A percentile compares a stretch with the other conserved stretches of the same genome.
These are phyloP conservation scores for Coleophoma eucalyptorum DNA, from an alignment of 2,329 filamentous ascomycete species.

Conservation along the genomic window DNA sequence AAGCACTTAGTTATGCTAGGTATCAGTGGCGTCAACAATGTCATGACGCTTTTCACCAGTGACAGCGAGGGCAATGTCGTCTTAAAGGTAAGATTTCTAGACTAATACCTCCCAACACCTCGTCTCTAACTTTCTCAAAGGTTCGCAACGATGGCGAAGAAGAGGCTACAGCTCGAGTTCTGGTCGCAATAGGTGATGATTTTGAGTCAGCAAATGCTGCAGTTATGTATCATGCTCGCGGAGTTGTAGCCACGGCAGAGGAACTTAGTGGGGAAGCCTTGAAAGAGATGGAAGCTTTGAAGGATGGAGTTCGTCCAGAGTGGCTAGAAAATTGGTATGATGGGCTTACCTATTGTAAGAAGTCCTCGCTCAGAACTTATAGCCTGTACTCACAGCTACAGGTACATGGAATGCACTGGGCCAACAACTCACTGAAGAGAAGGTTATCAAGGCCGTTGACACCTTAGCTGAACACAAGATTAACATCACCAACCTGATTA, in stretches of 20 bases:
- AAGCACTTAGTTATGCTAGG: conserved; percentile 75
- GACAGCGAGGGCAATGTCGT: conserved; percentile 62
- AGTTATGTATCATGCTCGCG: conserved; percentile 83
- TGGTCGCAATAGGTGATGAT: conserved; percentile 67
- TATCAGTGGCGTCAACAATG: conserved; percentile 68
- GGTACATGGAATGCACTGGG: conserved; percentile 93
- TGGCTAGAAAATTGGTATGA: conserved; percentile 92
- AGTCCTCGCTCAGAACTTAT: not conserved
- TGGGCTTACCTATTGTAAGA: conserved; percentile 76
- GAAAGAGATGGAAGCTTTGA: conserved; percentile 41
- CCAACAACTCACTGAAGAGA: conserved; percentile 75
- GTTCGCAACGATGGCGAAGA: conserved; percentile 62
- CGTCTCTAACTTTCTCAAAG: conserved; percentile 28
- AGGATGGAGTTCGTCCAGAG: conserved; percentile 47
- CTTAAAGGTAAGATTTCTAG: conserved; percentile 48
- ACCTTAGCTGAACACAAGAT: conserved; percentile 68
- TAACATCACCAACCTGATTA: conserved; percentile 80
- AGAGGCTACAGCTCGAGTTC: conserved; percentile 52
- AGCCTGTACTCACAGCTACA: conserved; percentile 20
- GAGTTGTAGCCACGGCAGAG: conserved; percentile 48
- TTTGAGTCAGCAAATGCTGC: conserved; percentile 77
- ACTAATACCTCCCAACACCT: conserved; percentile 17
- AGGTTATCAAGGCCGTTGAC: conserved; percentile 72
- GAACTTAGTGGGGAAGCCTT: conserved; percentile 36
- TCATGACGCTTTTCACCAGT: conserved; percentile 66